These are phyloP conservation scores for Geotrichum cucujoidarum DNA, from an alignment of 1,139 yeast genomes.

Conservation along the genomic window DNA sequence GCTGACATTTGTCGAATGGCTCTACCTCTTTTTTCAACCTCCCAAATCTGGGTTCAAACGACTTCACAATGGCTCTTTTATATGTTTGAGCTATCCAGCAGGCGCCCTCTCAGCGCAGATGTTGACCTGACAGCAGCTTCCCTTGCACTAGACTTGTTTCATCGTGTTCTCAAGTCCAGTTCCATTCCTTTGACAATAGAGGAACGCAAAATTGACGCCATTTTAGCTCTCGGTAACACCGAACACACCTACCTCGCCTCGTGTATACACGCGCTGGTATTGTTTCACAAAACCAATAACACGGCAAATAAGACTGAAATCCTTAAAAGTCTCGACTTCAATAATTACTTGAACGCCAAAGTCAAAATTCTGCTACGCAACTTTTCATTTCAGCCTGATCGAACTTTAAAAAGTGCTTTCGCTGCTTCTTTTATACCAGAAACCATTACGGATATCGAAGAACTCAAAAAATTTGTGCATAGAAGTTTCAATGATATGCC, in stretches of 20 bases:
- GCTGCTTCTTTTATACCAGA: conserved; percentile 1
- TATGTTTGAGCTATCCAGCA: not conserved
- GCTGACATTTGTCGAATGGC: conserved; percentile 15
- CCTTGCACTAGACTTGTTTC: conserved; percentile 17
- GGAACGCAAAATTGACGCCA: not conserved
- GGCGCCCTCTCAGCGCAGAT: not conserved
- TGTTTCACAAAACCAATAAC: not conserved
- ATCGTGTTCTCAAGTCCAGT: not conserved
- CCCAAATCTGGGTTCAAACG: conserved; percentile 12
- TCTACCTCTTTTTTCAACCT: not conserved
- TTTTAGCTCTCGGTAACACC: not conserved
- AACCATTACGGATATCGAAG: not conserved
- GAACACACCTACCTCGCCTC: not conserved
- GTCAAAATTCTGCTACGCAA: not conserved
- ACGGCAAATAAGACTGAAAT: not conserved
- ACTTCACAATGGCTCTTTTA: conserved; percentile 12
- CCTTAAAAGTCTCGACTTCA: not conserved
- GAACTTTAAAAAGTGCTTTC: no score
- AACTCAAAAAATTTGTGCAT: conserved; percentile 8
- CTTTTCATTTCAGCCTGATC: no score
- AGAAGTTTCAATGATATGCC: not conserved
- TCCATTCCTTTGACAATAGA: not conserved
- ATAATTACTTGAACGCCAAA: not conserved
- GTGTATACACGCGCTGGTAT: not conserved
- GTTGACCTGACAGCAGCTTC: conserved; percentile 15